These are phyloP conservation scores for Monilinia laxa DNA, from an alignment of 2,329 filamentous ascomycete genomes.

Conservation along the genomic window DNA sequence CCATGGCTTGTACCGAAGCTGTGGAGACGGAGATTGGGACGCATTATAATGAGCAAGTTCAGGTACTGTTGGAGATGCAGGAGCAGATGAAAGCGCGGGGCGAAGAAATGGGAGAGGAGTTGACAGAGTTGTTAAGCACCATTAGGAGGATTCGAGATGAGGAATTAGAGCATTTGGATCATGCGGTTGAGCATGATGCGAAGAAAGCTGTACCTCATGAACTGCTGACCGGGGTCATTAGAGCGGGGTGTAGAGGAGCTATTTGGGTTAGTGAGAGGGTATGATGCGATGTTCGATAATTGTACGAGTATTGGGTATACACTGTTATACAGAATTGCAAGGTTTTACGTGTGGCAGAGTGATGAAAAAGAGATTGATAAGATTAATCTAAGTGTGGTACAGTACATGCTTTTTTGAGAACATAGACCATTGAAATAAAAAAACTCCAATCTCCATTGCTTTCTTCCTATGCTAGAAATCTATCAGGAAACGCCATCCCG, in stretches of 20 bases:
- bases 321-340: background rate
- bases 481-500: slow-evolving; percentile 12
- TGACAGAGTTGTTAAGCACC: slow-evolving; percentile 69
- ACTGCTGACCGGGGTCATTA: slow-evolving; percentile 80
- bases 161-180: slow-evolving; percentile 93
- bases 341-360: slow-evolving; percentile 7
- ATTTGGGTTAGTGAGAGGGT: slow-evolving; percentile 87
- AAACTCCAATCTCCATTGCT: slow-evolving; percentile 19
- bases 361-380: background rate
- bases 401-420: slow-evolving; percentile 4
- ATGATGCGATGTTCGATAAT: slow-evolving; percentile 41
- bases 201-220: slow-evolving; percentile 89
- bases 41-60: slow-evolving; percentile 93
- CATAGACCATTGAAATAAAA: slow-evolving; percentile 18
- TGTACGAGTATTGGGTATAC: slow-evolving; percentile 15
- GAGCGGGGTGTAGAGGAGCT: slow-evolving; percentile 84
- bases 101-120: slow-evolving; percentile 76
- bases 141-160: slow-evolving; percentile 87
- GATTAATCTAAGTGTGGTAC: slow-evolving; percentile 19
- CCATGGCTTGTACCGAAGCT: slow-evolving; percentile 98
- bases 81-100: slow-evolving; percentile 71
- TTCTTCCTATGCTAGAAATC: slow-evolving; percentile 20
- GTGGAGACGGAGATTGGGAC: slow-evolving; percentile 97
- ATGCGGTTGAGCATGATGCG: slow-evolving; percentile 90
- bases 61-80: slow-evolving; percentile 77